phyloP scores from a whole-genome alignment of 208 protist species.

The Trypanosoma avium region DNA sequence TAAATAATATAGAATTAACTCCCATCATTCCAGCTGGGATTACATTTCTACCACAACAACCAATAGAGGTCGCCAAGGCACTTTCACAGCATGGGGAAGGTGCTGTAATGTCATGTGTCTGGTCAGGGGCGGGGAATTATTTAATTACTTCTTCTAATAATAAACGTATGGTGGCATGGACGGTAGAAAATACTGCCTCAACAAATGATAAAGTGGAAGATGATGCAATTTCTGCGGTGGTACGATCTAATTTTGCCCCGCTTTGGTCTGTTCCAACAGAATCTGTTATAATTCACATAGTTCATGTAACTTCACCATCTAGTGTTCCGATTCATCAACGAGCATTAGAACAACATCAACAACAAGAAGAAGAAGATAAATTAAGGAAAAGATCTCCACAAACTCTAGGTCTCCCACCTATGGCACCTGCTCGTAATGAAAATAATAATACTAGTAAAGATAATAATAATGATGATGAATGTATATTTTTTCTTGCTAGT shows the following conservation, averaged over 20 bases:
- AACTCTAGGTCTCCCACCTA: background rate
- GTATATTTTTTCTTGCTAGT: slow-evolving; percentile 62
- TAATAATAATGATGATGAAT: slow-evolving; percentile 53
- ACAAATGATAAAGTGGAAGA: slow-evolving; percentile 18
- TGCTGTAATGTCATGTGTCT: slow-evolving; percentile 46
- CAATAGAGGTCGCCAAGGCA: slow-evolving; percentile 57
- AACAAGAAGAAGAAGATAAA: slow-evolving; percentile 1
- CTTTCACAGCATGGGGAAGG: slow-evolving; percentile 58
- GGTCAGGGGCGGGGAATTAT: slow-evolving; percentile 59
- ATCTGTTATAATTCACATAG: slow-evolving; percentile 36
- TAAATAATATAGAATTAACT: background rate
- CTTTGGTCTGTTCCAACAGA: slow-evolving; percentile 71
- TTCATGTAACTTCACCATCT: slow-evolving; percentile 33
- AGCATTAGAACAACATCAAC: background rate
- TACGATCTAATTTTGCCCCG: slow-evolving; percentile 32
- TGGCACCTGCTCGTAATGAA: background rate
- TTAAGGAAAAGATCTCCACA: no score
- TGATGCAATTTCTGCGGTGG: background rate
- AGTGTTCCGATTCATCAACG: background rate
- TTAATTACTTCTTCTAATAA: slow-evolving; percentile 60
- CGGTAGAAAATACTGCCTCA: slow-evolving; percentile 44
- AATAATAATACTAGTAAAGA: background rate
- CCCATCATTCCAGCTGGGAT: no score
- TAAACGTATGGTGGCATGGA: slow-evolving; percentile 66
- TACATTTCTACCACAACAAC: slow-evolving; percentile 23